phyloP scores from a whole-genome alignment of 768 basidiomycete species.

The Collybia sordida region DNA sequence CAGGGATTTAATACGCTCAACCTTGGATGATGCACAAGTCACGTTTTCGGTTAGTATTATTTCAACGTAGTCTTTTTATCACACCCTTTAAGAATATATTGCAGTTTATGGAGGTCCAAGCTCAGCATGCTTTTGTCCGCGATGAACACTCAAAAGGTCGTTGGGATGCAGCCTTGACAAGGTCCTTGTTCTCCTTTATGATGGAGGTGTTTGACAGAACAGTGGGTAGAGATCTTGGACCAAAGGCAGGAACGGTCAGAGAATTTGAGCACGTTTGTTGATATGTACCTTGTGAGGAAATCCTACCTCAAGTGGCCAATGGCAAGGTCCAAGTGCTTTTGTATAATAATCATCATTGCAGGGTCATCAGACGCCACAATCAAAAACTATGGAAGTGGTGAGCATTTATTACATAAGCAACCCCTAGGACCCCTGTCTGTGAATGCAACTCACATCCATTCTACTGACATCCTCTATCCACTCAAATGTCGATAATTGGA shows the following conservation, averaged over 20 bases:
- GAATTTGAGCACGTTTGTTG: slow-evolving; percentile 80
- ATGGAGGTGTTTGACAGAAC: slow-evolving; percentile 93
- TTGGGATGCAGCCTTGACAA: slow-evolving; percentile 92
- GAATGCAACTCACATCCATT: too few relatives aligned
- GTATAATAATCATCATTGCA: too few relatives aligned
- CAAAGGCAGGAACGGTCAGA: slow-evolving; percentile 42
- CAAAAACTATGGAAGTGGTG: too few relatives aligned
- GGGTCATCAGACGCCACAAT: too few relatives aligned
- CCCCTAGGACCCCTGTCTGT: too few relatives aligned
- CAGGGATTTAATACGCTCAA: slow-evolving; percentile 79
- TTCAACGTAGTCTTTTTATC: slow-evolving; percentile 6
- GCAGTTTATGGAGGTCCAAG: slow-evolving; percentile 93
- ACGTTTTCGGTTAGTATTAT: slow-evolving; percentile 57
- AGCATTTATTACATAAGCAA: too few relatives aligned
- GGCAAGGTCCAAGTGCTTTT: too few relatives aligned
- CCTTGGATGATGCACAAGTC: slow-evolving; percentile 79
- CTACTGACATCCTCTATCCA: too few relatives aligned
- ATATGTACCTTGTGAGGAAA: not conserved
- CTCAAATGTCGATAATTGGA: too few relatives aligned
- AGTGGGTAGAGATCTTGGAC: slow-evolving; percentile 82
- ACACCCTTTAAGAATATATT: not conserved
- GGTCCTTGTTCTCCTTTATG: slow-evolving; percentile 80
- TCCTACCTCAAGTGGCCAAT: not conserved
- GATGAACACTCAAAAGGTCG: slow-evolving; percentile 91
- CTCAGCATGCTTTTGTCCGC: slow-evolving; percentile 95